These are phyloP conservation scores for Acanthamoeba triangularis DNA, from an alignment of 208 protist genomes.

Conservation along the genomic window DNA sequence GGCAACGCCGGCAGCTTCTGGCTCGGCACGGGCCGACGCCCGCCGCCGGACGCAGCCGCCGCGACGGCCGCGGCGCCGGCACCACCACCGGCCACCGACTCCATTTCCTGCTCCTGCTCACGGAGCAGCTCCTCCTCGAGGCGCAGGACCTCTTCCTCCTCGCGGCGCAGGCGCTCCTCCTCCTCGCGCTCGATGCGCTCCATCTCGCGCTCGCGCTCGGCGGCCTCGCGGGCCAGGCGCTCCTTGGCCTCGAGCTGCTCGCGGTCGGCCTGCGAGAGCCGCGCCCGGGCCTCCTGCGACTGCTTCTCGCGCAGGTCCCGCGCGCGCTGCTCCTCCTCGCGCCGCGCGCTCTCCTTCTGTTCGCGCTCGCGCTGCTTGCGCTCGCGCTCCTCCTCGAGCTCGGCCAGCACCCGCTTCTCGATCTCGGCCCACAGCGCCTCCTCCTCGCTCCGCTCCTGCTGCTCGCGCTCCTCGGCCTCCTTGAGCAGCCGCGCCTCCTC, in stretches of 20 bases:
- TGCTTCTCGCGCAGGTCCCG: neutral
- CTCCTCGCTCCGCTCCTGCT: slow-evolving; percentile 15
- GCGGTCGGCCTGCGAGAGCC: neutral
- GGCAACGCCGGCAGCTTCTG: neutral
- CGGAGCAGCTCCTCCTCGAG: slow-evolving; percentile 57
- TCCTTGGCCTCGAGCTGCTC: neutral
- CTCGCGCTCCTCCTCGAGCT: slow-evolving; percentile 51
- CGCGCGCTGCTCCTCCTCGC: neutral
- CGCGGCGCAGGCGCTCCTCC: slow-evolving; percentile 38
- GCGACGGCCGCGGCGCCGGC: neutral
- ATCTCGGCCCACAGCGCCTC: slow-evolving; percentile 54
- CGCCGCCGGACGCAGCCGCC: neutral
- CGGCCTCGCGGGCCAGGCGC: neutral
- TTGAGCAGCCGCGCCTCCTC: slow-evolving; percentile 18
- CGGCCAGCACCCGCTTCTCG: slow-evolving; percentile 42
- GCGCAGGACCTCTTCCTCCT: slow-evolving; percentile 57
- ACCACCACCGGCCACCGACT: neutral
- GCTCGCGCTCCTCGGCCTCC: slow-evolving; percentile 29
- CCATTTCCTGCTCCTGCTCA: slow-evolving; percentile 27
- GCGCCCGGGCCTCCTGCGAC: neutral
- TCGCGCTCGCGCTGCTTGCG: slow-evolving; percentile 49
- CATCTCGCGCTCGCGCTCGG: neutral
- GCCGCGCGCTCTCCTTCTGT: neutral
- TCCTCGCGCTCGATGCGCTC: slow-evolving; percentile 48
- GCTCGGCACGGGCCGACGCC: neutral